phyloP scores from a whole-genome alignment of 306 rosid genomes.

The Aeschynomene evenia region DNA sequence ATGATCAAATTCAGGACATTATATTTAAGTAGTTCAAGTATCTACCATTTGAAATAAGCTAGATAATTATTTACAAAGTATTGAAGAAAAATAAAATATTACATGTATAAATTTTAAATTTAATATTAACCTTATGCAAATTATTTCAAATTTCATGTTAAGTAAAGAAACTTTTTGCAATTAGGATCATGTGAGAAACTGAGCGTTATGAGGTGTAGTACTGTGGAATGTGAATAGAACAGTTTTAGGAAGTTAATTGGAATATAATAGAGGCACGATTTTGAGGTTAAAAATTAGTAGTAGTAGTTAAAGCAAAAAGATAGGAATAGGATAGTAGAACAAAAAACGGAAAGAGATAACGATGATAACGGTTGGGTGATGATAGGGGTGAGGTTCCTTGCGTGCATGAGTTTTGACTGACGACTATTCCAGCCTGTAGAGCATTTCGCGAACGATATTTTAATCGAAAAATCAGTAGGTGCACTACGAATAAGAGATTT shows the following conservation, averaged over 20 bases:
- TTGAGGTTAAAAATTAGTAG: not conserved
- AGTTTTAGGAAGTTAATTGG: conserved; percentile 36
- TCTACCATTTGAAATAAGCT: too few species aligned
- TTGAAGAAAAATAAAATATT: too few species aligned
- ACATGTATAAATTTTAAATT: too few species aligned
- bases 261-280: conserved; percentile 27
- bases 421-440: conserved; percentile 77
- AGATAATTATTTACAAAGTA: too few species aligned
- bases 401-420: conserved; percentile 72
- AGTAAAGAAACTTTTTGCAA: too few species aligned
- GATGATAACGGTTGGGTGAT: conserved; percentile 65
- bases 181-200: not conserved
- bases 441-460: conserved; percentile 65
- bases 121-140: too few species aligned
- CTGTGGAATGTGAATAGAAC: conserved; percentile 27
- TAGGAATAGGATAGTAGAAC: too few species aligned
- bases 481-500: too few species aligned
- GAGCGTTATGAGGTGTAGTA: not conserved
- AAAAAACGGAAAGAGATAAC: conserved; percentile 44
- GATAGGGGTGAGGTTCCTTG: conserved; percentile 37
- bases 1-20: too few species aligned
- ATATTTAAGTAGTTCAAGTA: too few species aligned
- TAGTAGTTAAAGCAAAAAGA: not conserved
- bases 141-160: too few species aligned
- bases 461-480: too few species aligned